Evolutionary conservation across 1,139 yeast genomes (phyloP).

Genomic region (Saccharomyces hybrid): DNA sequence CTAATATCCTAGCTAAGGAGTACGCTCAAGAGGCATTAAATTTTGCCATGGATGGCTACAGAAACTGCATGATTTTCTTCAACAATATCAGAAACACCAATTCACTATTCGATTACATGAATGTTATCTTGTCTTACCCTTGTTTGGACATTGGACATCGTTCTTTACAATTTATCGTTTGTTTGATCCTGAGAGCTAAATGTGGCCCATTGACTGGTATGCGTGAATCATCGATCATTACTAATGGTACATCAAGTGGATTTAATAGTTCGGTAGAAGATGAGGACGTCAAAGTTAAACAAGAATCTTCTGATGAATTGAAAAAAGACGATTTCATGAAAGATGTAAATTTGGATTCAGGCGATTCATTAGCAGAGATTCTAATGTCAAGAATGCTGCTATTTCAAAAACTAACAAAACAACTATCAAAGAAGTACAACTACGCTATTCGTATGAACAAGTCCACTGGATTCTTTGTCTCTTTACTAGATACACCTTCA

Average conservation of each 20-base stretch:
- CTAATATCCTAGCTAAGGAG: constrained; percentile 30
- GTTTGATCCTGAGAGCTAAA: constrained; percentile 40
- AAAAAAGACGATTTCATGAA: constrained; percentile 13
- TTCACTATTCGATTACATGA: constrained; percentile 37
- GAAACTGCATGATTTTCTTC: constrained; percentile 35
- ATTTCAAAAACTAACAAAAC: constrained; percentile 33
- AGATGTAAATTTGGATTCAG: constrained; percentile 27
- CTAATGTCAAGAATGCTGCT: constrained; percentile 34
- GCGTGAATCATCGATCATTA: constrained; percentile 24
- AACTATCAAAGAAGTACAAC: constrained; percentile 39
- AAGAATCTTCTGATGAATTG: constrained; percentile 9
- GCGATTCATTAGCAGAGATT: constrained; percentile 33
- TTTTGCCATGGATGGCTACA: constrained; percentile 37
- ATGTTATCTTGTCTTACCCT: constrained; percentile 40
- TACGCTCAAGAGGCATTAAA: constrained; percentile 37
- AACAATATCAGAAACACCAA: constrained; percentile 23
- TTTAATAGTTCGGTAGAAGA: constrained; percentile 21
- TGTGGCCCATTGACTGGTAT: constrained; percentile 37
- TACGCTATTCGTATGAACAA: constrained; percentile 50
- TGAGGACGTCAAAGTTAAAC: constrained; percentile 6
- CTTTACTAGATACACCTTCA: constrained; percentile 35
- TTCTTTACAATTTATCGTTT: constrained; percentile 46
- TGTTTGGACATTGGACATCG: constrained; percentile 44
- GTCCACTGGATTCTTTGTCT: constrained; percentile 40
- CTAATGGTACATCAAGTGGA: constrained; percentile 15